phyloP scores from a whole-genome alignment of 345 rosid species.

The Orychophragmus violaceus region DNA sequence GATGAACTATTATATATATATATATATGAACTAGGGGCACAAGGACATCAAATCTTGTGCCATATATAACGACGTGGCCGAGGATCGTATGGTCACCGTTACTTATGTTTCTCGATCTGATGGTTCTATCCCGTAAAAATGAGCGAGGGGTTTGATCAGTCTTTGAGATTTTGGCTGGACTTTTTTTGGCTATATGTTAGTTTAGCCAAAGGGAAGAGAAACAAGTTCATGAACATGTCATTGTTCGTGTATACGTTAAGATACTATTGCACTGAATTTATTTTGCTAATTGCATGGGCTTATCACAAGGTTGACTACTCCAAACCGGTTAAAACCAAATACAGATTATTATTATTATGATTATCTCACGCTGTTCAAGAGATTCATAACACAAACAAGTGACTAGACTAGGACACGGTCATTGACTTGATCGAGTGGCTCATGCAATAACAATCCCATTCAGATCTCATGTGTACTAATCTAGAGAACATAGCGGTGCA shows the following conservation, averaged over 20 bases:
- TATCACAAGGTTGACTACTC: slow-evolving; percentile 31
- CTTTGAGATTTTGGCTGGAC: slow-evolving; percentile 46
- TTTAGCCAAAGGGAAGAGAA: slow-evolving; percentile 33
- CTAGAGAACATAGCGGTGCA: slow-evolving; percentile 33
- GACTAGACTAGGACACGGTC: slow-evolving; percentile 39
- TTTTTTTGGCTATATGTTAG: slow-evolving; percentile 57
- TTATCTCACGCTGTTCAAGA: slow-evolving; percentile 32
- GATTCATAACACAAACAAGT: slow-evolving; percentile 28
- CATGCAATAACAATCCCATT: background rate
- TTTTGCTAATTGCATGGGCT: slow-evolving; percentile 66
- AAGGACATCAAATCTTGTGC: slow-evolving; percentile 33
- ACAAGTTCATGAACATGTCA: slow-evolving; percentile 41
- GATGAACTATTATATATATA: slow-evolving; percentile 31
- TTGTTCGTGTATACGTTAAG: slow-evolving; percentile 49
- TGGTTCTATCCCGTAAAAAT: slow-evolving; percentile 29
- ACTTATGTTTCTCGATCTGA: slow-evolving; percentile 36
- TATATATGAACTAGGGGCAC: too few relatives aligned
- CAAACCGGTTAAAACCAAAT: background rate
- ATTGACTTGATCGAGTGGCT: slow-evolving; percentile 63
- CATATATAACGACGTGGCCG: background rate
- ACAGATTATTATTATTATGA: background rate
- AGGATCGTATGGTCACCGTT: slow-evolving; percentile 29
- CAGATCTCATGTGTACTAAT: slow-evolving; percentile 43
- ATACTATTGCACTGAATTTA: slow-evolving; percentile 36
- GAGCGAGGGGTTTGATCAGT: slow-evolving; percentile 24